Conservation (phyloP, 2,329 filamentous ascomycete genomes). For the Trichothecium roseum region DNA sequence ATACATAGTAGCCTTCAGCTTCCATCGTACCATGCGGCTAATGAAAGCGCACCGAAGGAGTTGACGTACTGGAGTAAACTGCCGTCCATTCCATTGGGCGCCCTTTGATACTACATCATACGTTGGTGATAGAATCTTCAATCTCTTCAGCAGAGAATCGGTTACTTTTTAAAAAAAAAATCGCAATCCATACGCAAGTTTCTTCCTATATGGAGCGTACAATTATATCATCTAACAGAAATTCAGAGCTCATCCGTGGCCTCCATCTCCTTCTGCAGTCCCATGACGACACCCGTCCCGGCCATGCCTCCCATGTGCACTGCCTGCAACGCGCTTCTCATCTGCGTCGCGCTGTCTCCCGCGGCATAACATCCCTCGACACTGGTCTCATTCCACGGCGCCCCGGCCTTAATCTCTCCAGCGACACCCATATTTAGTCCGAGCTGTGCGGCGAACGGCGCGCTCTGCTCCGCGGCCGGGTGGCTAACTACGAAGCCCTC, state of each 20-base stretch:
- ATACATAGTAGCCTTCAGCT: no score
- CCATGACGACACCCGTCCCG: conserved; percentile 14
- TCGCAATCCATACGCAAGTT: no score
- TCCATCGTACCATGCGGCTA: no score
- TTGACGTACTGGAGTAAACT: no score
- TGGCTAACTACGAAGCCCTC: conserved; percentile 30
- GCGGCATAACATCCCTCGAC: conserved; percentile 41
- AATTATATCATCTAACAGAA: no score
- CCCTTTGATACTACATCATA: no score
- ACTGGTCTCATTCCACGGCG: conserved; percentile 37
- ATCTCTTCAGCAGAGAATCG: no score
- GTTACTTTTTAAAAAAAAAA: no score
- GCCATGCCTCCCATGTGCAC: conserved; percentile 16
- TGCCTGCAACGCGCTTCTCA: conserved; percentile 18
- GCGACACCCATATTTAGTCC: conserved; percentile 28
- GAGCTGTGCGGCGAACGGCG: conserved; percentile 30
- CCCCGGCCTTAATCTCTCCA: conserved; percentile 31
- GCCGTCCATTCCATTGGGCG: no score
- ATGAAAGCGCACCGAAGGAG: no score
- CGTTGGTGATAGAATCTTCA: no score
- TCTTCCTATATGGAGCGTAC: no score
- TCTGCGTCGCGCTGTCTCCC: conserved; percentile 33
- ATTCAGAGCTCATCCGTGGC: conserved; percentile 16
- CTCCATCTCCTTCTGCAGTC: conserved; percentile 16
- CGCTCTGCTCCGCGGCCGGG: conserved; percentile 25